phyloP scores from a whole-genome alignment of 768 basidiomycete species.

The Paxillus ammoniavirescens region DNA sequence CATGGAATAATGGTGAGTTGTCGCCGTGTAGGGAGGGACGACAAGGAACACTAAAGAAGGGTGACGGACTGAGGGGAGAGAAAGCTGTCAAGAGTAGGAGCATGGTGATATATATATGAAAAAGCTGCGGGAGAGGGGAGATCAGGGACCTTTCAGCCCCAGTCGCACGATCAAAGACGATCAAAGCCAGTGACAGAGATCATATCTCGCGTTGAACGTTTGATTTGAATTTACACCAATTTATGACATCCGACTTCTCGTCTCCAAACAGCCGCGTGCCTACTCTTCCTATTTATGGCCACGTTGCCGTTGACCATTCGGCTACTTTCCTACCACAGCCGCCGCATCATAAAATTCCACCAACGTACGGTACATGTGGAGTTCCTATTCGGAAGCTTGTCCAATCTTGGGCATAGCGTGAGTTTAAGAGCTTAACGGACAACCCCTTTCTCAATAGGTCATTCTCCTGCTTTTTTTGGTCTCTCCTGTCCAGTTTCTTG shows the following conservation, averaged over 20 bases:
- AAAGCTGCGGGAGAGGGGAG: conserved; percentile 38
- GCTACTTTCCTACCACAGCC: conserved; percentile 32
- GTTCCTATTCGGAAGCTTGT: conserved; percentile 36
- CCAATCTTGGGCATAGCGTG: conserved; percentile 30
- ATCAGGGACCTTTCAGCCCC: conserved; percentile 43
- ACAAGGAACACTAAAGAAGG: conserved; percentile 27
- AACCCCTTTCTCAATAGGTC: conserved; percentile 29
- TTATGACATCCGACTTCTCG: conserved; percentile 29
- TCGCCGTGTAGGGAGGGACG: conserved; percentile 22
- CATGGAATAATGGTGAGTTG: conserved; percentile 39
- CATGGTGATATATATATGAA: conserved; percentile 59
- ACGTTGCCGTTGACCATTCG: conserved; percentile 48
- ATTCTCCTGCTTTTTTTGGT: conserved; percentile 15
- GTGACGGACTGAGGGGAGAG: conserved; percentile 44
- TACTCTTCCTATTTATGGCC: conserved; percentile 39
- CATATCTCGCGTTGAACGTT: conserved; percentile 41
- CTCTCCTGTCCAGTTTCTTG: conserved; percentile 12
- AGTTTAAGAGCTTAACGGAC: conserved; percentile 34
- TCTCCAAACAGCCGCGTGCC: conserved; percentile 59
- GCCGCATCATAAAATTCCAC: conserved; percentile 36
- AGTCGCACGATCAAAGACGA: conserved; percentile 65
- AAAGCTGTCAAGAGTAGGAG: conserved; percentile 43
- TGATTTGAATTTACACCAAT: conserved; percentile 39
- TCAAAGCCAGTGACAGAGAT: conserved; percentile 45
- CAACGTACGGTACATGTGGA: conserved; percentile 34